Evolutionary conservation across 2,329 filamentous ascomycete genomes (phyloP).

Genomic region (Ophiostoma sp.): DNA sequence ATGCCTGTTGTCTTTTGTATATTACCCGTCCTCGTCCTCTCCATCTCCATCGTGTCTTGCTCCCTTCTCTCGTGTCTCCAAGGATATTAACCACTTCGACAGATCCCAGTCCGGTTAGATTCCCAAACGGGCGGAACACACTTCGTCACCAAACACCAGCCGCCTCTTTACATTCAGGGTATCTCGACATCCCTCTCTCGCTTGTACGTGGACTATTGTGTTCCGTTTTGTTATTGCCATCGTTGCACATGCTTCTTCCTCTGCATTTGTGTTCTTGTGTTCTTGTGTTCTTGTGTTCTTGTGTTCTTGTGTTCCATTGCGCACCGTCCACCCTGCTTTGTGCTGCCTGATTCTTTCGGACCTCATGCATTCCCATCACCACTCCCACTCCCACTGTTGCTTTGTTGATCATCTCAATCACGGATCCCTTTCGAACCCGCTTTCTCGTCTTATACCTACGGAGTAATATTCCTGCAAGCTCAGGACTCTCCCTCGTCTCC

Average conservation of each 20-base stretch:
- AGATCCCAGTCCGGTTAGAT: slow-evolving; percentile 16
- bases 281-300: neutral
- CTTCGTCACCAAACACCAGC: neutral
- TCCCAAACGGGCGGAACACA: slow-evolving; percentile 18
- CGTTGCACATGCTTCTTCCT: neutral
- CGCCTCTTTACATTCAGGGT: neutral
- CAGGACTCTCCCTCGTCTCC: too few species aligned
- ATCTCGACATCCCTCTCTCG: neutral
- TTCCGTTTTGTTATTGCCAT: neutral
- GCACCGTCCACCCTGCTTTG: neutral
- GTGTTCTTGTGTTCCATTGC: neutral
- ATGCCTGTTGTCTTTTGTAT: neutral
- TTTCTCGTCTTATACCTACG: neutral
- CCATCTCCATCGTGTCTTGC: neutral
- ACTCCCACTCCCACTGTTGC: neutral
- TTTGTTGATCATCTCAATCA: neutral
- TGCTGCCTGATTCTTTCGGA: neutral
- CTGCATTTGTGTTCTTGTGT: neutral
- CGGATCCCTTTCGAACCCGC: neutral
- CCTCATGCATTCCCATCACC: neutral
- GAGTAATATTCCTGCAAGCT: neutral
- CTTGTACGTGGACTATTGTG: neutral
- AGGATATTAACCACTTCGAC: slow-evolving; percentile 17
- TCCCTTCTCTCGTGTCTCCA: slow-evolving; percentile 1
- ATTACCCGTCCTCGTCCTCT: neutral